Conservation (phyloP, 495 filamentous ascomycete species). For the Tuber umbilicatum region DNA sequence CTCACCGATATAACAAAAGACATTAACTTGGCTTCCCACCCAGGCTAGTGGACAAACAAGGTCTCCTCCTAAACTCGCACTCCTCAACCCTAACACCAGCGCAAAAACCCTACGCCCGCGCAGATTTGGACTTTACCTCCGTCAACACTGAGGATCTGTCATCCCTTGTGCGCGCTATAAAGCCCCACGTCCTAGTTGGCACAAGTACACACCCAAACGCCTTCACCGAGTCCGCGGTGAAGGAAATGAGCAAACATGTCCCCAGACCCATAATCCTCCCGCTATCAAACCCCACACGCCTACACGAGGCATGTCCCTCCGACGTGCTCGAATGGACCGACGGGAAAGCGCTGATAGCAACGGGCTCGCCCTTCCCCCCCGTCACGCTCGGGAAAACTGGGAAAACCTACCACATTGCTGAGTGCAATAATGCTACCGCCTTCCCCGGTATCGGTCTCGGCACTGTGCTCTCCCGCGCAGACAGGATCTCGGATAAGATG, state of each 20-base stretch:
- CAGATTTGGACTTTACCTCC: slow-evolving; percentile 58
- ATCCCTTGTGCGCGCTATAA: slow-evolving; percentile 61
- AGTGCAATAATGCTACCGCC: slow-evolving; percentile 85
- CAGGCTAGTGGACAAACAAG: slow-evolving; percentile 81
- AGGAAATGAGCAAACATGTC: slow-evolving; percentile 72
- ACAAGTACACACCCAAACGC: slow-evolving; percentile 74
- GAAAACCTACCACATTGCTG: slow-evolving; percentile 61
- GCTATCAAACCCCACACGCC: slow-evolving; percentile 74
- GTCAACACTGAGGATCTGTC: slow-evolving; percentile 55
- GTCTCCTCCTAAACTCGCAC: slow-evolving; percentile 63
- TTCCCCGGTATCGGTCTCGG: slow-evolving; percentile 85
- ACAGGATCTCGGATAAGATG: slow-evolving; percentile 65
- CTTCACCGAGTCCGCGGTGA: slow-evolving; percentile 68
- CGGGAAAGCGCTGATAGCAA: slow-evolving; percentile 73
- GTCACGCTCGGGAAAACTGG: slow-evolving; percentile 58
- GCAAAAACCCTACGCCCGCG: slow-evolving; percentile 61
- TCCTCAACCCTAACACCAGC: slow-evolving; percentile 55
- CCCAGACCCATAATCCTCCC: slow-evolving; percentile 75
- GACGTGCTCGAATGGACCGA: slow-evolving; percentile 74
- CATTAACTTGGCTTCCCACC: background rate
- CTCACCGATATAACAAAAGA: background rate
- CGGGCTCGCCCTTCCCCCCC: slow-evolving; percentile 74
- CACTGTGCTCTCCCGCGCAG: slow-evolving; percentile 59
- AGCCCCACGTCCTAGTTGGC: slow-evolving; percentile 75
- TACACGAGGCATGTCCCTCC: slow-evolving; percentile 75